These are phyloP conservation scores for Physcomitrium patens DNA, from an alignment of 225 moss, liverwort and hornwort genomes.

Conservation along the genomic window DNA sequence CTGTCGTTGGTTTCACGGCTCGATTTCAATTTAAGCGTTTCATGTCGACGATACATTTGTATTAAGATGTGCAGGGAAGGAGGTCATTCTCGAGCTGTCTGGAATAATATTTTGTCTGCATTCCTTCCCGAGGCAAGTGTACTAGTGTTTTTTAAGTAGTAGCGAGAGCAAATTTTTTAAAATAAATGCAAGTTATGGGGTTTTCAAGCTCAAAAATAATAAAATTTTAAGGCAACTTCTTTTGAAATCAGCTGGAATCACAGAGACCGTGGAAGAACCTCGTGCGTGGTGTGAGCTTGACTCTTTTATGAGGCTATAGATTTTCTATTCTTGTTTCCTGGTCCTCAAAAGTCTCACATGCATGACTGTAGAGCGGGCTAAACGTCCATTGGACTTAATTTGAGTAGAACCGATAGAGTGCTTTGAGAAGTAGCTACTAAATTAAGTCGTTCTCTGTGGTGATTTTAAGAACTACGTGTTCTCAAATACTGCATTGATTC, in stretches of 20 bases:
- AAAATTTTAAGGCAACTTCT: not conserved
- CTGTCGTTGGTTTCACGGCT: not conserved
- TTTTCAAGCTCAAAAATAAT: too few species aligned
- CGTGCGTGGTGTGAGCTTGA: not conserved
- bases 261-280: conserved; percentile 5
- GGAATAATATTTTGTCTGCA: conserved; percentile 83
- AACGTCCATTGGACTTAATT: not conserved
- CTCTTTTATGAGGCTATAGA: conserved; percentile 14
- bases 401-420: not conserved
- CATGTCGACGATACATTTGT: conserved; percentile 6
- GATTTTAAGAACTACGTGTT: not conserved
- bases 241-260: conserved; percentile 4
- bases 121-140: conserved; percentile 88
- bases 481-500: not conserved
- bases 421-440: not conserved
- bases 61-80: conserved; percentile 52
- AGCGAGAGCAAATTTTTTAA: too few species aligned
- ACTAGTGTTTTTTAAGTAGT: not conserved
- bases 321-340: not conserved
- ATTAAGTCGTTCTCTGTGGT: not conserved
- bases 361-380: not conserved
- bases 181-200: too few species aligned
- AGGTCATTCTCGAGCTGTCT: conserved; percentile 59
- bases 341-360: not conserved
- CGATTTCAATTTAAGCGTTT: not conserved